Conservation (phyloP, 768 basidiomycete species). For the Termitomyces sp. region DNA sequence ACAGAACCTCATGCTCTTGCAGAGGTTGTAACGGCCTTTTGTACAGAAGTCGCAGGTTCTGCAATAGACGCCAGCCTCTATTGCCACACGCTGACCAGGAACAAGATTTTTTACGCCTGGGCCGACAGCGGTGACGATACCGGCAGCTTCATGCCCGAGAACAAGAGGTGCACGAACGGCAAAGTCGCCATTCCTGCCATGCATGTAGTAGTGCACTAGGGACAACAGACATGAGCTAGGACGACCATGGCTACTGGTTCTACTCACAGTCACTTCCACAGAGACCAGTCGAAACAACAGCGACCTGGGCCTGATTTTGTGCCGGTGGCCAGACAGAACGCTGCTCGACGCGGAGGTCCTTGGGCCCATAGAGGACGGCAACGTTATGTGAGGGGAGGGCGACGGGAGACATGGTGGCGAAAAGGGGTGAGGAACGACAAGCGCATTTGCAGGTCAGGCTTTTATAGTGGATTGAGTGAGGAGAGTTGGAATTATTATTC, state of each 20-base stretch:
- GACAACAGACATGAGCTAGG: constrained; percentile 2
- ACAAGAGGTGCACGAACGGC: constrained; percentile 81
- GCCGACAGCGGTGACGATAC: constrained; percentile 79
- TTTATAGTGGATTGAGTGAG: constrained; percentile 14
- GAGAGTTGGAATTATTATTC: constrained; percentile 12
- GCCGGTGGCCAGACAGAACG: constrained; percentile 70
- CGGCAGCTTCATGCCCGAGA: constrained; percentile 93
- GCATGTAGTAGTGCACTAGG: constrained; percentile 85
- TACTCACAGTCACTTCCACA: constrained; percentile 80
- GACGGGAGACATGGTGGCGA: constrained; percentile 29
- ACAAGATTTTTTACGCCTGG: constrained; percentile 57
- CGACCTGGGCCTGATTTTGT: constrained; percentile 73
- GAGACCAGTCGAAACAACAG: constrained; percentile 78
- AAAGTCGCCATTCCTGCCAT: constrained; percentile 92
- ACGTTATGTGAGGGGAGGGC: constrained; percentile 57
- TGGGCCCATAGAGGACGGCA: constrained; percentile 78
- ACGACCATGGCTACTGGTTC: not conserved
- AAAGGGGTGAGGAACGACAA: constrained; percentile 15
- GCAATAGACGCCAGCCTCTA: constrained; percentile 92
- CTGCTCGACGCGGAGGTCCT: constrained; percentile 76
- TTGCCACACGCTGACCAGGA: constrained; percentile 85
- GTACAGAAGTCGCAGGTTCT: constrained; percentile 64
- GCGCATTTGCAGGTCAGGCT: constrained; percentile 11
- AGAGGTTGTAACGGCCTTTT: constrained; percentile 88
- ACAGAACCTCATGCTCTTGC: constrained; percentile 85